Base-by-base conservation (phyloP, 2,329 filamentous ascomycete genomes). In the Fusarium chuoi region DNA sequence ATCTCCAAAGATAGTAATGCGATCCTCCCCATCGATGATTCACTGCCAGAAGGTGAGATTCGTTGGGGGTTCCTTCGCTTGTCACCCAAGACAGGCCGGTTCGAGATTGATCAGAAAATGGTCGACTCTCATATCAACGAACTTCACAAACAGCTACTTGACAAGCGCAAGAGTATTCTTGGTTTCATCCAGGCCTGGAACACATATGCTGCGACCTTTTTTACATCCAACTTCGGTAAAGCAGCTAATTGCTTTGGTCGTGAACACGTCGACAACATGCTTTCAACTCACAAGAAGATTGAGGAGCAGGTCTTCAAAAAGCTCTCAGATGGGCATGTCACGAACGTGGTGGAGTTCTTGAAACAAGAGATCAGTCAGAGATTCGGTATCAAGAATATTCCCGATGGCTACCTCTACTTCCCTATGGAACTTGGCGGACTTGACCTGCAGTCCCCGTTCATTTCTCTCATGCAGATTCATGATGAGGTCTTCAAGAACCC, bases 61-160 rank as follows among this genome's bases (percentile, higher is more conserved):
- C 83, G 83, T 15, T 89, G 88, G 85, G 88, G 88, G 0, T 89
- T 90, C 75, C 83, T 93, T 30, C 83, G 83, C 44, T 82, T 93
- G 7, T 87, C 90, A 38, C 81, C 87, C 2, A 71, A 82, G 35
- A 83, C 85, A 0, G 88, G 88, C 14, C 84, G 84, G 13, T 92
- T 91, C 75, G 81, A 88, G 55, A 91, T 92, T 61, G 88, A 92
- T 71, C 86, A 90, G 73, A 68, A 74, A 1, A 85, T 89, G 81
- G 89, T 93, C 0, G 86, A 91, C 68, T 80, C 84, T 33, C 90
- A 92, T 70, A 88, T 91, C 61, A 78, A 83, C 5, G 90, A 92
- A 76, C 85, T 93, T 7, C 84, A 84, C 38, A 85, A 84, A 8
- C 90, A 93, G 73, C 86, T 93, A 10, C 71, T 78, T 3, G 82